Evolutionary conservation across 164 flowering plant genomes (phyloP).

Genomic region (Akebia trifoliata): DNA sequence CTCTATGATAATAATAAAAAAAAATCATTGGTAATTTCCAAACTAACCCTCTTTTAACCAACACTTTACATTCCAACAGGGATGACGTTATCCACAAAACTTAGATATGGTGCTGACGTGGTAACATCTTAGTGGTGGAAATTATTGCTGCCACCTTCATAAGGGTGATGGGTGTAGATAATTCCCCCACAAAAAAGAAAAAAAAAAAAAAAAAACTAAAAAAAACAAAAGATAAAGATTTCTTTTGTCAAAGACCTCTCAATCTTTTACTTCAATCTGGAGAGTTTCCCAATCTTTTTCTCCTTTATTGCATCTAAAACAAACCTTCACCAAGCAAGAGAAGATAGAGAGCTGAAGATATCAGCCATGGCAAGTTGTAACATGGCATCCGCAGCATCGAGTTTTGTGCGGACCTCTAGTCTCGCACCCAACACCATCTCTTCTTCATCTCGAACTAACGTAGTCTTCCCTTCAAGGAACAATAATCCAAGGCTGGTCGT

Average conservation of each 20-base stretch:
- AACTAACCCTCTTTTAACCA: no score
- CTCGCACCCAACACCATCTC: slow-evolving; percentile 20
- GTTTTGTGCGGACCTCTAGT: slow-evolving; percentile 42
- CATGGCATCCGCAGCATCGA: slow-evolving; percentile 74
- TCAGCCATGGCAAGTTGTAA: slow-evolving; percentile 51
- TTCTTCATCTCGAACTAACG: slow-evolving; percentile 27
- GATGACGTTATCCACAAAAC: slow-evolving; percentile 48
- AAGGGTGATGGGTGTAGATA: slow-evolving; percentile 20
- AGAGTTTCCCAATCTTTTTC: not conserved
- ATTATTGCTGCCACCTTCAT: slow-evolving; percentile 11
- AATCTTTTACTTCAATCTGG: not conserved
- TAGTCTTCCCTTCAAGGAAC: slow-evolving; percentile 25
- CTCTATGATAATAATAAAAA: no score
- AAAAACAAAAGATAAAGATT: slow-evolving; percentile 21
- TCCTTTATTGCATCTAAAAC: no score
- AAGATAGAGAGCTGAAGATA: no score
- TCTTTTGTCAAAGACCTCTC: slow-evolving; percentile 20
- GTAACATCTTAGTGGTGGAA: slow-evolving; percentile 49
- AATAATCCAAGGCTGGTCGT: slow-evolving; percentile 50
- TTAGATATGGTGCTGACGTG: slow-evolving; percentile 58
- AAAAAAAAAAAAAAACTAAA: no score
- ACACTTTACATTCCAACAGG: no score
- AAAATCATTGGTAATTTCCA: no score
- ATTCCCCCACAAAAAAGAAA: not conserved
- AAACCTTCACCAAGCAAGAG: no score